These are phyloP conservation scores for Neonectria magnoliae DNA, from an alignment of 2,329 filamentous ascomycete genomes.

Conservation along the genomic window DNA sequence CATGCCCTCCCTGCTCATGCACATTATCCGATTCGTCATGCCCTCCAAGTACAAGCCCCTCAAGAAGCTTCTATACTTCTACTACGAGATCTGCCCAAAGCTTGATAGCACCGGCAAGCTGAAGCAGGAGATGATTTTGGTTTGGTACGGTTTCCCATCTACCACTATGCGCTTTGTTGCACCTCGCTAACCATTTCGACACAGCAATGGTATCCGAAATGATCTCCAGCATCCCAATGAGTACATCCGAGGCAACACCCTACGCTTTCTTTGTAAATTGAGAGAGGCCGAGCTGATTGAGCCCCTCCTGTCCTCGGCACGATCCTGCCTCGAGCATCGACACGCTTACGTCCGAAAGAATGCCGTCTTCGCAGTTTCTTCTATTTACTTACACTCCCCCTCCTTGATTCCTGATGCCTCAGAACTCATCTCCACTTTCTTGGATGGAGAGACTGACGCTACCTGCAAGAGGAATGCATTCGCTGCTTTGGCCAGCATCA, in stretches of 20 bases:
- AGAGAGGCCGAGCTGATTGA: constrained; percentile 96
- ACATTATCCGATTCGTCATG: constrained; percentile 99
- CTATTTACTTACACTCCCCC: constrained; percentile 91
- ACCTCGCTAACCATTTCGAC: constrained; percentile 20
- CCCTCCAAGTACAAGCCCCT: constrained; percentile 95
- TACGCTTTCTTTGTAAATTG: constrained; percentile 96
- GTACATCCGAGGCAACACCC: constrained; percentile 97
- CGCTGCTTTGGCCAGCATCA: constrained; percentile 88
- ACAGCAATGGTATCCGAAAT: constrained; percentile 95
- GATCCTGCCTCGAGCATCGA: constrained; percentile 92
- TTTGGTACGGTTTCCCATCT: constrained; percentile 72
- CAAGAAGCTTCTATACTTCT: constrained; percentile 99
- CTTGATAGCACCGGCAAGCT: constrained; percentile 91
- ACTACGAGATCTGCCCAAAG: constrained; percentile 99
- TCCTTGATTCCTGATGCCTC: constrained; percentile 94
- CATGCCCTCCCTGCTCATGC: constrained; percentile 96
- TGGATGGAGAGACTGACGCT: constrained; percentile 89
- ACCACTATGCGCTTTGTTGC: constrained; percentile 6
- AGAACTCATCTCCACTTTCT: constrained; percentile 88
- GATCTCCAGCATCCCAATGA: constrained; percentile 98
- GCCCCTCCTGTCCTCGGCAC: constrained; percentile 90
- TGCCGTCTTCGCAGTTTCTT: constrained; percentile 92
- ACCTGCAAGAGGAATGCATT: constrained; percentile 99
- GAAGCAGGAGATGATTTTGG: constrained; percentile 99
- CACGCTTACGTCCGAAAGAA: constrained; percentile 99